Conservation (phyloP, 1,139 yeast species). For the Meyerozyma guilliermondii region DNA sequence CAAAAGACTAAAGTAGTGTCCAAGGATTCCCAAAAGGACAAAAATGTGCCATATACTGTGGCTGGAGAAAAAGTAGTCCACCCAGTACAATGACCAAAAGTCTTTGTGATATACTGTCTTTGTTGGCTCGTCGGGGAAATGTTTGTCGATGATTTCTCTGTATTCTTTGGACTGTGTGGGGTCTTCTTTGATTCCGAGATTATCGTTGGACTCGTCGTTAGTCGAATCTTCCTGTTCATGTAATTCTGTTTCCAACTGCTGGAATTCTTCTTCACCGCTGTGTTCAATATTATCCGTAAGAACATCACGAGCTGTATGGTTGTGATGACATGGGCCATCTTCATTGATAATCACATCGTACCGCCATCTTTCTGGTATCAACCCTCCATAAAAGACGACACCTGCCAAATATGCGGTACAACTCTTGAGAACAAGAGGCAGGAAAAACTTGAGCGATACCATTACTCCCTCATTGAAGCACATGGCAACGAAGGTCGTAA, state of each 20-base stretch:
- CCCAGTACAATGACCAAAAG: conserved; percentile 78
- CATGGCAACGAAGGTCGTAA: conserved; percentile 56
- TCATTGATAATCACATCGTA: conserved; percentile 53
- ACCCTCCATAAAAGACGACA: conserved; percentile 80
- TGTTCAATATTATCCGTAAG: conserved; percentile 32
- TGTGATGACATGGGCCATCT: conserved; percentile 26
- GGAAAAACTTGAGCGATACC: conserved; percentile 47
- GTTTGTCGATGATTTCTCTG: conserved; percentile 38
- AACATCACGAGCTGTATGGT: conserved; percentile 29
- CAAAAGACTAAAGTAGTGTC: conserved; percentile 75
- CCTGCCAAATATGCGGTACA: conserved; percentile 75
- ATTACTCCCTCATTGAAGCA: conserved; percentile 52
- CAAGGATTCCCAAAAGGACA: conserved; percentile 81
- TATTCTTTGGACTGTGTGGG: conserved; percentile 19
- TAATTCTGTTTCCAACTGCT: conserved; percentile 30
- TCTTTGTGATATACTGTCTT: conserved; percentile 38
- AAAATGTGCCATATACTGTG: conserved; percentile 94
- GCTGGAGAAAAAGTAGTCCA: conserved; percentile 66
- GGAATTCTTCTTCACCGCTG: conserved; percentile 41
- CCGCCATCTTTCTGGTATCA: conserved; percentile 88
- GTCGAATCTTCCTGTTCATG: conserved; percentile 6
- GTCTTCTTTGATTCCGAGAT: conserved; percentile 3
- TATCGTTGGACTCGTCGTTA: no score
- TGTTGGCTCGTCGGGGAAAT: conserved; percentile 50
- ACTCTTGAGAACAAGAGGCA: conserved; percentile 60